Conservation (phyloP, 768 basidiomycete genomes). For the Amylocystis lapponica region DNA sequence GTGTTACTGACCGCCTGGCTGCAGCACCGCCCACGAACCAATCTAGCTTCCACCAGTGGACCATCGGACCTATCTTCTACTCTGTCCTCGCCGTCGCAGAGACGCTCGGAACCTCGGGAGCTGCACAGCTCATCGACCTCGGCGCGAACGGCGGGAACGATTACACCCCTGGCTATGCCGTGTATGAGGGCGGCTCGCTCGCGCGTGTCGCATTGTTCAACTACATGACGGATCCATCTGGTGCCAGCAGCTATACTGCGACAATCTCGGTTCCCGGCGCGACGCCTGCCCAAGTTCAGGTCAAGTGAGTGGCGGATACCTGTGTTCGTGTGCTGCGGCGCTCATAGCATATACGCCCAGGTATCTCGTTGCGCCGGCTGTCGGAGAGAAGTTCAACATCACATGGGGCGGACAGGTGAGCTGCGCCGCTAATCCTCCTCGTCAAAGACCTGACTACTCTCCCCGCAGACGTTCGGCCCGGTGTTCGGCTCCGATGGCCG, state of each 20-base stretch:
- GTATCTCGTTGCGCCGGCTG: conserved; percentile 31
- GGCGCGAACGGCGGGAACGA: conserved; percentile 24
- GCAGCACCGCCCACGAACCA: conserved; percentile 40
- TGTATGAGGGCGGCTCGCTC: conserved; percentile 42
- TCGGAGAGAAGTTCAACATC: conserved; percentile 39
- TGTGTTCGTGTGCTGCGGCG: conserved; percentile 1
- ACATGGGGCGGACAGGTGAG: conserved; percentile 44
- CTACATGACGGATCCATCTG: conserved; percentile 36
- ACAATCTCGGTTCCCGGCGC: conserved; percentile 28
- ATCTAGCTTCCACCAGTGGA: conserved; percentile 35
- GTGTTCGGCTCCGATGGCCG: conserved; percentile 35
- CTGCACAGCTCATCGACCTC: conserved; percentile 39
- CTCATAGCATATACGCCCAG: conserved; percentile 7
- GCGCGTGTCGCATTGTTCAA: conserved; percentile 43
- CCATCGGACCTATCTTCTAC: conserved; percentile 45
- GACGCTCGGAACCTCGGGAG: conserved; percentile 30
- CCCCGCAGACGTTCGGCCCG: conserved; percentile 25
- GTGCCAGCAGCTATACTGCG: conserved; percentile 34
- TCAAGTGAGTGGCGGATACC: conserved; percentile 27
- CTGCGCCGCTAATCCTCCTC: too few relatives aligned
- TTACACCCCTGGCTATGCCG: conserved; percentile 41
- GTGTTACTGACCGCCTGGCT: background rate
- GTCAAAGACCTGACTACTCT: conserved; percentile 1
- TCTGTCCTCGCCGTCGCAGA: conserved; percentile 41
- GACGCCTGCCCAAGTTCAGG: conserved; percentile 24